Evolutionary conservation across 2,329 filamentous ascomycete species (phyloP), one percentile per base, ranked within the genome.

Genomic region (Lomentospora prolificans): DNA sequence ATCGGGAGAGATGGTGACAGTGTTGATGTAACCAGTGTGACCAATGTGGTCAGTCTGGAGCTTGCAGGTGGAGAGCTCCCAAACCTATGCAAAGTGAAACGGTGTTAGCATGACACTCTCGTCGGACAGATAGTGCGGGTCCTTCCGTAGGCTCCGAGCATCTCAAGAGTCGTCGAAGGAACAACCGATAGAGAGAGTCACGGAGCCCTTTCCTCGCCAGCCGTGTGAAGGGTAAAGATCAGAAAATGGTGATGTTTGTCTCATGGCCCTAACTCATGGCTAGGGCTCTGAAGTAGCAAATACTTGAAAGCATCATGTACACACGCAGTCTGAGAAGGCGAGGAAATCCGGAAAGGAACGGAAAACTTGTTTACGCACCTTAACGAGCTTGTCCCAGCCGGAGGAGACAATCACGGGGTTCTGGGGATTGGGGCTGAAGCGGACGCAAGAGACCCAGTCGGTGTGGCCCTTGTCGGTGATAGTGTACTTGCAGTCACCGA

Each of bases 241-340:
- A 95, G 90, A 80, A 82, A 83, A 82, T 79, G 88, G 90, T 92
- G 87, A 87, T 82, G 78, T 80, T 95, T 85, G 89, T 99, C 92
- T 99, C 94, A 97, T 96, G 75, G 90, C 91, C 55, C 50, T 30
- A 39, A 19, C 53, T 52, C 83, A 74, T 74, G 75, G 78, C 69
- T 71, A 73, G 71, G 84, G 90, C 90, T 99, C 94, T 96, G 92
- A 97, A 99, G 94, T 97, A 97, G 94, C 94, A 97, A 97, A 97
- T 97, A 97, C 91, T 90, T 87, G 85, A 87, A 84, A 87, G 82
- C 92, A 97, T 97, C 92, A 90, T 94, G 73, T 84, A 78, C 78
- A 72, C 63, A 58, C 60, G 63, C 57, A 36, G 28, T n/a, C 57
- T 44, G 17, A 33, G 56, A 7, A 57, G 28, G 56, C 14, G 36